phyloP scores from a whole-genome alignment of 768 basidiomycete genomes.

The Trametes cubensis region DNA sequence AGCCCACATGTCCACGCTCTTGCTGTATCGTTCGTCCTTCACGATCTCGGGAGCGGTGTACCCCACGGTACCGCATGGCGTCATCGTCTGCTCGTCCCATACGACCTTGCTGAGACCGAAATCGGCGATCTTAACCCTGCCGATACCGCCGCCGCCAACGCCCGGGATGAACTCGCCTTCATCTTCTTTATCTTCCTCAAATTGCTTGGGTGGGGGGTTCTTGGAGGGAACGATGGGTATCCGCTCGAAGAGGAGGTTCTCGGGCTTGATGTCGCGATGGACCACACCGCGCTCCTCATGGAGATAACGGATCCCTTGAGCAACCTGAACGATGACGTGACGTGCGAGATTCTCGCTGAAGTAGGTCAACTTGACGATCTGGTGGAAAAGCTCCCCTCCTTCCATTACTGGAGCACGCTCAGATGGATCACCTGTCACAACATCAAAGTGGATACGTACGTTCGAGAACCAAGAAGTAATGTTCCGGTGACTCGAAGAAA shows the following conservation, averaged over 20 bases:
- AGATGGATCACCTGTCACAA: constrained; percentile 13
- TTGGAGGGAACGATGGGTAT: constrained; percentile 92
- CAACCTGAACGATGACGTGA: constrained; percentile 96
- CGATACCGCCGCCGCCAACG: constrained; percentile 95
- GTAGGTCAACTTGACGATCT: constrained; percentile 98
- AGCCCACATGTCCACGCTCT: constrained; percentile 99
- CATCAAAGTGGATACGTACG: constrained; percentile 49
- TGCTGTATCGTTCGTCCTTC: constrained; percentile 95
- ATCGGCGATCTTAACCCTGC: constrained; percentile 97
- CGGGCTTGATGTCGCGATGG: constrained; percentile 99
- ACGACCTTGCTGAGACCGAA: constrained; percentile 97
- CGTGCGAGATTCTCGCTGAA: constrained; percentile 97
- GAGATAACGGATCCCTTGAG: constrained; percentile 89
- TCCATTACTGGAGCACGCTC: constrained; percentile 72
- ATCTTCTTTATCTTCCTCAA: constrained; percentile 98
- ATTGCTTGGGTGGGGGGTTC: constrained; percentile 72
- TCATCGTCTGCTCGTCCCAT: constrained; percentile 99
- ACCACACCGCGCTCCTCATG: constrained; percentile 98
- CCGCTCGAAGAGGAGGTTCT: constrained; percentile 91
- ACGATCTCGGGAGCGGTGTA: constrained; percentile 99
- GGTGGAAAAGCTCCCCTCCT: constrained; percentile 97
- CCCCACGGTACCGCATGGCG: constrained; percentile 99
- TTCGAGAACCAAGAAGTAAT: constrained; percentile 95
- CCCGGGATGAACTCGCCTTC: constrained; percentile 95
- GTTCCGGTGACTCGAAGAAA: constrained; percentile 89